Evolutionary conservation across 805 yeast species (phyloP), one percentile per base, ranked within the genome.

Genomic region (Ogataea kodamae): DNA sequence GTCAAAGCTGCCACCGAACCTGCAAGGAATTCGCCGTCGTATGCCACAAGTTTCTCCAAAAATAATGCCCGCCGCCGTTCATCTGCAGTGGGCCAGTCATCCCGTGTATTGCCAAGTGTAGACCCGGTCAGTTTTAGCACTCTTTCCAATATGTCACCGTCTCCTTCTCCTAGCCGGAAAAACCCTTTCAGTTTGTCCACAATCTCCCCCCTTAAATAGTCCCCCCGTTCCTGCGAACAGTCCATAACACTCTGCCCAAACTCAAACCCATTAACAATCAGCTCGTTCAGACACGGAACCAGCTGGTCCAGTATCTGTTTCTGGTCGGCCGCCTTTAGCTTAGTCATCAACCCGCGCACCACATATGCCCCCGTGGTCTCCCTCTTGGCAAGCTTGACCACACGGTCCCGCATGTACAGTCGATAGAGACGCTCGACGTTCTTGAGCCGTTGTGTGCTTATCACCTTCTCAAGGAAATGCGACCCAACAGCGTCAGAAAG

Each of bases 51-150:
- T 45, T 78, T 76, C 53, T 87, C 90, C 37, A 84, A 60, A 47
- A 88, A 81, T 12, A 85, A 48, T 0, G 95, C 68, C 41, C 92
- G 67, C 62, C 89, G 75, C 66, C 94, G 74, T 54, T 86, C 95
- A 49, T 84, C 92, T 0, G 88, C 82, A 1, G 95, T 86, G 28
- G 95, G 95, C 95, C 95, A 85, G 55, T 86, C 95, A 46, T 78
- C 94, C 43, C 74, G 74, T 2, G 87, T 81, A 57, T 84, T 83
- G 18, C 90, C 92, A 36, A 86, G 62, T 0, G 95, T 86, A 0
- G 94, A 83, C 1, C 73, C 63, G 5, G 78, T 68, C 42, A 86
- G 59, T 47, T 72, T 72, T 32, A 86, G 64, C 15, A 81, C 72
- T 40, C 79, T 81, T 45, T 84, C 94, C 41, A 84, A 62, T 29